A percentile compares a stretch with the other conserved stretches of the same genome.
Conservation (phyloP, 345 rosid species). For the Punica granatum region DNA sequence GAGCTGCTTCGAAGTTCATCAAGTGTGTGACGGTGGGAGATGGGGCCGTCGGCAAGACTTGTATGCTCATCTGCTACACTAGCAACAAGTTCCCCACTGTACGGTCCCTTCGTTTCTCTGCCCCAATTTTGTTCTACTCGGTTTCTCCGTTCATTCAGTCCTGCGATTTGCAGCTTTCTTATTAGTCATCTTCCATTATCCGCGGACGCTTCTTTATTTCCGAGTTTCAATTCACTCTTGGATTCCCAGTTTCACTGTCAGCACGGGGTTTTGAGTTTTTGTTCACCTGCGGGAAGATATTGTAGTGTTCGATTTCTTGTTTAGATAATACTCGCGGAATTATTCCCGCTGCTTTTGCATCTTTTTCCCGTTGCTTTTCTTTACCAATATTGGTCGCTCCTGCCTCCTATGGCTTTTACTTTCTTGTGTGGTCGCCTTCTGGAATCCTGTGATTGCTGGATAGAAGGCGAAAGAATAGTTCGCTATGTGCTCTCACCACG, state of each 20-base stretch:
- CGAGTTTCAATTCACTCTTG: background rate
- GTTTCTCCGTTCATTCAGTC: background rate
- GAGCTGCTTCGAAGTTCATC: slow-evolving; percentile 46
- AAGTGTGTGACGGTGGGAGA: slow-evolving; percentile 86
- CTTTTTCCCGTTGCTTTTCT: no score
- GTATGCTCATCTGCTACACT: slow-evolving; percentile 84
- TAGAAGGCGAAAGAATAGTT: background rate
- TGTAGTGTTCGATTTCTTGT: no score
- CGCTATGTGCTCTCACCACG: no score
- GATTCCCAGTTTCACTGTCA: background rate
- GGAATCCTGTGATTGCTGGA: no score
- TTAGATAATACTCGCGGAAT: no score
- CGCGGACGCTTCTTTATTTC: background rate
- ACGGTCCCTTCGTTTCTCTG: slow-evolving; percentile 14
- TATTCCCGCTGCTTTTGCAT: no score
- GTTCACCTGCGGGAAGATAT: no score
- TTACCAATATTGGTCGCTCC: no score
- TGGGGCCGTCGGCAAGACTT: slow-evolving; percentile 85
- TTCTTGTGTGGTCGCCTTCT: no score
- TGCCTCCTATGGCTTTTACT: no score
- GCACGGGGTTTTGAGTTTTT: background rate
- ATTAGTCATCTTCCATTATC: background rate
- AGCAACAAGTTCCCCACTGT: slow-evolving; percentile 85
- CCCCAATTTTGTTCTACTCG: background rate
- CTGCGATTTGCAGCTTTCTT: background rate